Base-by-base conservation (phyloP, 352 stramenopile species). In the Globisporangium perplexum region DNA sequence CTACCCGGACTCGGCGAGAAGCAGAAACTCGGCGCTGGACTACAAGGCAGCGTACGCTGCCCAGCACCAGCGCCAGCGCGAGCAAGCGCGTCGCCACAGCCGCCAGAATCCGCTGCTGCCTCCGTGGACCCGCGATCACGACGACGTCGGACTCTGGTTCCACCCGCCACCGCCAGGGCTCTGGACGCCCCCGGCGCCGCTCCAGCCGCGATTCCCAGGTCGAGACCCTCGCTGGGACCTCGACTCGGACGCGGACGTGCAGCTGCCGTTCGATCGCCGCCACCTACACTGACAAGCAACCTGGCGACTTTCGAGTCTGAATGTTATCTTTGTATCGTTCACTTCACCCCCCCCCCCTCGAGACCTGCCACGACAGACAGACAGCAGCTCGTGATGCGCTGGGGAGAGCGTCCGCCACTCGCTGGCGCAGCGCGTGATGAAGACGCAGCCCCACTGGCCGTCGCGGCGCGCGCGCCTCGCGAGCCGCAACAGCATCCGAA, bases 371-470 rank as follows among this genome's bases (percentile, higher is more conserved):
- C n/a, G n/a, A n/a, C n/a, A n/a, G n/a, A n/a, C n/a, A n/a, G n/a
- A n/a, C 7, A 18, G 20, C 12, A 20, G 22, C 18, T 28, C 11
- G n/a, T 26, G 30, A 58, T 58, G 52, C 52, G 52, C 18, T 58
- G 52, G 52, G 52, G 52, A 26, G 52, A 58, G 20, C 43, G 43
- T 23, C 3, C 52, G 12, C n/a, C 31, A 12, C 33, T n/a, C 36
- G 35, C 7, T 44, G 23, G 28, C 38, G 20, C 36, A 7, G 17
- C 17, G 26, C 41, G 52, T 15, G 52, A 58, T 14, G 42, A 51
- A 58, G 42, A 51, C 31, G 20, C 36, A 30, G 7, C 30, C 30
- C 3, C 8, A 8, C 30, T 35, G 30, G 30, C 12, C 7, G 10
- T 35, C 30, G 30, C 39, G 39, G 23, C 17, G 4, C 15, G 6